phyloP scores from a whole-genome alignment of 164 flowering plant genomes.

The Chloranthus sessilifolius region DNA sequence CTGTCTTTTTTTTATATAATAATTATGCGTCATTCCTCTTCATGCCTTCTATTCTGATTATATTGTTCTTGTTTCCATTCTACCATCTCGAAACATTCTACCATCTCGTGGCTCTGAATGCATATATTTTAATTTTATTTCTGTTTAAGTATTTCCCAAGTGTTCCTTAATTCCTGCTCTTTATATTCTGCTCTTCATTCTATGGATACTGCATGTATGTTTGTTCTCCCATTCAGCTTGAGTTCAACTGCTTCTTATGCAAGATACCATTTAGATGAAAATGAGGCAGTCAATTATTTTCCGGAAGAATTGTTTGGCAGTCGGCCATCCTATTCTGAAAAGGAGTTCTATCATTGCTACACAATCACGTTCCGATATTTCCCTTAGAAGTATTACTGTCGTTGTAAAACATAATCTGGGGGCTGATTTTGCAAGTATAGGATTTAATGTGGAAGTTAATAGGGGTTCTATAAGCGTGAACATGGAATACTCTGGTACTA shows the following conservation, averaged over 20 bases:
- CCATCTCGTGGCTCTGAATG: too few species aligned
- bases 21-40: too few species aligned
- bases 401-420: slow-evolving; percentile 36
- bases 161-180: too few species aligned
- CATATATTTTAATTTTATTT: too few species aligned
- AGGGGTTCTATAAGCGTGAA: slow-evolving; percentile 36
- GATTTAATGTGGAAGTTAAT: slow-evolving; percentile 37
- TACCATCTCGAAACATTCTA: too few species aligned
- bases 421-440: slow-evolving; percentile 24
- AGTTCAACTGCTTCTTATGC: slow-evolving; percentile 8
- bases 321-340: slow-evolving; percentile 6
- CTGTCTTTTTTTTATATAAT: too few species aligned
- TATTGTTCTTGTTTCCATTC: too few species aligned
- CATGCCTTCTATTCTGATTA: too few species aligned
- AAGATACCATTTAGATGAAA: slow-evolving; percentile 36
- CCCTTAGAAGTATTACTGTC: slow-evolving; percentile 43
- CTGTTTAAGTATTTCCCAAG: too few species aligned
- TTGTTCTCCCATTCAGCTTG: neutral
- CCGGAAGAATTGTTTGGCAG: slow-evolving; percentile 52
- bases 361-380: slow-evolving; percentile 32
- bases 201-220: neutral
- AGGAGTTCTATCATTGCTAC: slow-evolving; percentile 44
- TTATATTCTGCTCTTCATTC: neutral
- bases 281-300: slow-evolving; percentile 39
- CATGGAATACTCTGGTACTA: slow-evolving; percentile 35